phyloP scores from a whole-genome alignment of 2,329 filamentous ascomycete genomes.

The Colletotrichum somersetense region DNA sequence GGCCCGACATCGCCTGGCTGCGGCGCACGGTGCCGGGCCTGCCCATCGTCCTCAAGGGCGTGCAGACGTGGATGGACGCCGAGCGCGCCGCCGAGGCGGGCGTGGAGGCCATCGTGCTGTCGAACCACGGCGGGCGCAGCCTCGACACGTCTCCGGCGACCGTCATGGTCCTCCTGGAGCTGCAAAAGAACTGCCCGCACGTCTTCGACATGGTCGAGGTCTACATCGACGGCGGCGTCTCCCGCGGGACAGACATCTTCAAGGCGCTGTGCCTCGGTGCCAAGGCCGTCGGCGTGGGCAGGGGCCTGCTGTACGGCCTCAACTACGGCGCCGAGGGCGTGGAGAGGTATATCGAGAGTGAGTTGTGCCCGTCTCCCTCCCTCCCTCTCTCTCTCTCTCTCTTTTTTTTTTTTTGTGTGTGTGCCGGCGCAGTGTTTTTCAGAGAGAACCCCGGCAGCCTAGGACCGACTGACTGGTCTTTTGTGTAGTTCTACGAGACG shows the following conservation, averaged over 20 bases:
- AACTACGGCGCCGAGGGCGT: conserved; percentile 72
- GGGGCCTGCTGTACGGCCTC: conserved; percentile 70
- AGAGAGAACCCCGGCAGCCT: neutral
- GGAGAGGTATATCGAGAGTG: conserved; percentile 65
- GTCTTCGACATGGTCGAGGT: conserved; percentile 72
- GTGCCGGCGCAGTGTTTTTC: neutral
- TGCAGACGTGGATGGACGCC: conserved; percentile 77
- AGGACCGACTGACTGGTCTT: neutral
- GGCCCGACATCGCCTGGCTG: conserved; percentile 76
- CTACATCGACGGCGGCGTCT: conserved; percentile 74
- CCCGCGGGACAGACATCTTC: conserved; percentile 75
- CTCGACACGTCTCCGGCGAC: conserved; percentile 65
- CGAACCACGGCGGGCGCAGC: conserved; percentile 76
- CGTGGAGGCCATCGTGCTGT: conserved; percentile 76
- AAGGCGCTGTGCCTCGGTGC: conserved; percentile 76
- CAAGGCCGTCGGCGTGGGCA: conserved; percentile 72
- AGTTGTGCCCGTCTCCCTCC: conserved; percentile 46
- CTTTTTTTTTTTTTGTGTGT: no score
- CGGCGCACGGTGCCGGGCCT: conserved; percentile 67
- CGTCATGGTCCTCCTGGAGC: conserved; percentile 71
- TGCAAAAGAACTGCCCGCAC: conserved; percentile 71
- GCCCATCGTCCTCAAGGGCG: conserved; percentile 75
- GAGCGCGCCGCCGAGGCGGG: conserved; percentile 69
- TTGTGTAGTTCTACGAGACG: conserved; percentile 64
- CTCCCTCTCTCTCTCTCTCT: no score